A percentile compares a stretch with the other conserved stretches of the same genome.
These are phyloP conservation scores for Exserohilum rostratum DNA, from an alignment of 2,329 filamentous ascomycete genomes.

Conservation along the genomic window DNA sequence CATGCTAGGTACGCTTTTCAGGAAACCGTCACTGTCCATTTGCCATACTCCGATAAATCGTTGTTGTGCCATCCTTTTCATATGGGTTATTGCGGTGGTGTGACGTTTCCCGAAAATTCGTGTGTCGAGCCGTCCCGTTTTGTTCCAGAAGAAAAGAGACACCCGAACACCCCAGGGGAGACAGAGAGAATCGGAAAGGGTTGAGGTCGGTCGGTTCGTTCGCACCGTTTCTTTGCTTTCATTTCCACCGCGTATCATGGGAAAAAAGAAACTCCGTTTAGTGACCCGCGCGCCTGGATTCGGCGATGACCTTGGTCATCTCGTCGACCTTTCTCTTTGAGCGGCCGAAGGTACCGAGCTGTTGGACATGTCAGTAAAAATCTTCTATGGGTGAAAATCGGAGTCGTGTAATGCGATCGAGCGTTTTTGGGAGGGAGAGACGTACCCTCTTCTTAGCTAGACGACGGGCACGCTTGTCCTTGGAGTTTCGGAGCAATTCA, in stretches of 20 bases:
- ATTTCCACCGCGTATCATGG: conserved; percentile 28
- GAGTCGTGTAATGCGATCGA: background rate
- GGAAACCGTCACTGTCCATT: conserved; percentile 34
- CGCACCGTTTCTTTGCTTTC: conserved; percentile 33
- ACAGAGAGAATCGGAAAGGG: conserved; percentile 46
- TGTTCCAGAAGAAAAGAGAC: conserved; percentile 34
- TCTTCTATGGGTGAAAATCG: conserved; percentile 9
- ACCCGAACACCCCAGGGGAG: conserved; percentile 41
- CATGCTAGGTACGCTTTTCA: conserved; percentile 37
- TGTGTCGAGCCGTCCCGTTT: conserved; percentile 35
- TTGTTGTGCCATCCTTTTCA: conserved; percentile 35
- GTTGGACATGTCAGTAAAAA: conserved; percentile 33
- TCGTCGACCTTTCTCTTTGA: conserved; percentile 99
- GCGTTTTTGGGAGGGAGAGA: no score
- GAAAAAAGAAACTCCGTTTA: conserved; percentile 54
- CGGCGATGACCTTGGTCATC: conserved; percentile 96
- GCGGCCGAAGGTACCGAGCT: conserved; percentile 98
- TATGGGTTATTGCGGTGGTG: conserved; percentile 23
- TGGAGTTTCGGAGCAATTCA: conserved; percentile 97
- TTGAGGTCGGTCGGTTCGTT: conserved; percentile 23
- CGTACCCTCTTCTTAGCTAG: conserved; percentile 98
- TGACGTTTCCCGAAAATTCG: conserved; percentile 38
- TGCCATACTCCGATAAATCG: conserved; percentile 40
- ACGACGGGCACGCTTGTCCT: conserved; percentile 99
- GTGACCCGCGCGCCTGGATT: conserved; percentile 79